phyloP scores from a whole-genome alignment of 768 basidiomycete genomes.

The Suillus ampliporus region DNA sequence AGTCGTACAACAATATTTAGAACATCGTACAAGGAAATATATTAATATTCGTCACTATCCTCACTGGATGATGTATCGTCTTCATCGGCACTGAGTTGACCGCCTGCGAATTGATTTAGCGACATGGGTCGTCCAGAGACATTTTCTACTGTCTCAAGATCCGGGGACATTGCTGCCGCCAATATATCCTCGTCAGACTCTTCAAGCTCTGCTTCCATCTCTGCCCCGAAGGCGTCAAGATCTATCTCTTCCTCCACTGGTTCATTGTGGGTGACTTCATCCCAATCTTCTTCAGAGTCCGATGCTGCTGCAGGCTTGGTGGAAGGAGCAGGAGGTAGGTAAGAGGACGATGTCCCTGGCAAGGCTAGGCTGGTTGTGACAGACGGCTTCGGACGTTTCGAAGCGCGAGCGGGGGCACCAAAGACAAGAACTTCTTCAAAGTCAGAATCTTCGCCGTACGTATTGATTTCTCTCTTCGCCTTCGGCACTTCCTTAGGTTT shows the following conservation, averaged over 20 bases:
- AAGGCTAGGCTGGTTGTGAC: conserved; percentile 44
- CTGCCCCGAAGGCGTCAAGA: conserved; percentile 39
- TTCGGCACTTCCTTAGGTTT: conserved; percentile 30
- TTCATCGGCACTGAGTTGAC: conserved; percentile 45
- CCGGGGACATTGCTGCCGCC: conserved; percentile 46
- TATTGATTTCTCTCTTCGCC: conserved; percentile 27
- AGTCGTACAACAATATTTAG: neutral
- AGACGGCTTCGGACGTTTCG: conserved; percentile 41
- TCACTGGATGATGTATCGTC: conserved; percentile 60
- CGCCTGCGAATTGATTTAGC: conserved; percentile 53
- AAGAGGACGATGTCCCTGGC: conserved; percentile 38
- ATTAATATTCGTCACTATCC: conserved; percentile 58
- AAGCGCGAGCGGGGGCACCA: conserved; percentile 47
- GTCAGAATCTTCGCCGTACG: conserved; percentile 33
- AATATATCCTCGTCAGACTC: conserved; percentile 59
- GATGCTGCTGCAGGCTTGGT: conserved; percentile 41
- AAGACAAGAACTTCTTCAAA: conserved; percentile 55
- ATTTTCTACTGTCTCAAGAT: conserved; percentile 31
- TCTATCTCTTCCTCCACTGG: conserved; percentile 39
- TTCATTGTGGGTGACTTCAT: conserved; percentile 40
- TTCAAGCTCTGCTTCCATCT: conserved; percentile 42
- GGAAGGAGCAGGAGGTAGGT: conserved; percentile 31
- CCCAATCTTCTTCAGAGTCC: conserved; percentile 61
- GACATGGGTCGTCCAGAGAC: conserved; percentile 49
- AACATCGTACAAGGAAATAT: neutral